These are phyloP conservation scores for Coffea eugenioides DNA, from an alignment of 257 asterid species.

Conservation along the genomic window DNA sequence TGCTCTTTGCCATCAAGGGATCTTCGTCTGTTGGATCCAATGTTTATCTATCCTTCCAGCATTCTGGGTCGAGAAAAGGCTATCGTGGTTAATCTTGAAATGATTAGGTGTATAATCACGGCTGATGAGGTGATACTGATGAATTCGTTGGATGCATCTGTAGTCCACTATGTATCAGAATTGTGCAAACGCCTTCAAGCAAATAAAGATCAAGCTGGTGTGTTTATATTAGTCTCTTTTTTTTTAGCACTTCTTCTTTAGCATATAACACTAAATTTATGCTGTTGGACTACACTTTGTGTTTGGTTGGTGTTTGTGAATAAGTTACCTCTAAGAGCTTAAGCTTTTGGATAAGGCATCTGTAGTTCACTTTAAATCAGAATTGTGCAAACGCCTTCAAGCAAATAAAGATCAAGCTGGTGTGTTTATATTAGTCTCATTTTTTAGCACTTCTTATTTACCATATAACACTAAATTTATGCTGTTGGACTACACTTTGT, in stretches of 20 bases:
- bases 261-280: not conserved
- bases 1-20: conserved; percentile 96
- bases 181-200: conserved; percentile 87
- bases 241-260: not conserved
- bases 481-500: not conserved
- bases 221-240: not conserved
- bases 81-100: conserved; percentile 91
- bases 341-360: conserved; percentile 20
- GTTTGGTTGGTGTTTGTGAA: too few relatives aligned
- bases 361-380: conserved; percentile 74
- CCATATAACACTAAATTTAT: not conserved
- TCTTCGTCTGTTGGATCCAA: conserved; percentile 95
- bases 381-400: conserved; percentile 88
- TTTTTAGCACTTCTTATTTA: not conserved
- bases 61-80: conserved; percentile 98
- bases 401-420: conserved; percentile 74
- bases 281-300: not conserved
- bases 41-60: conserved; percentile 83
- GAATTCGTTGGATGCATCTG: conserved; percentile 85
- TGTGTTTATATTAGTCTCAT: conserved; percentile 22
- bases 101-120: conserved; percentile 92
- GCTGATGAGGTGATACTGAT: conserved; percentile 95
- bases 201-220: conserved; percentile 78
- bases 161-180: conserved; percentile 73
- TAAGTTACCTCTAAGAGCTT: too few relatives aligned